Evolutionary conservation across 805 yeast species (phyloP).

Genomic region (Wickerhamiella slavikovae): DNA sequence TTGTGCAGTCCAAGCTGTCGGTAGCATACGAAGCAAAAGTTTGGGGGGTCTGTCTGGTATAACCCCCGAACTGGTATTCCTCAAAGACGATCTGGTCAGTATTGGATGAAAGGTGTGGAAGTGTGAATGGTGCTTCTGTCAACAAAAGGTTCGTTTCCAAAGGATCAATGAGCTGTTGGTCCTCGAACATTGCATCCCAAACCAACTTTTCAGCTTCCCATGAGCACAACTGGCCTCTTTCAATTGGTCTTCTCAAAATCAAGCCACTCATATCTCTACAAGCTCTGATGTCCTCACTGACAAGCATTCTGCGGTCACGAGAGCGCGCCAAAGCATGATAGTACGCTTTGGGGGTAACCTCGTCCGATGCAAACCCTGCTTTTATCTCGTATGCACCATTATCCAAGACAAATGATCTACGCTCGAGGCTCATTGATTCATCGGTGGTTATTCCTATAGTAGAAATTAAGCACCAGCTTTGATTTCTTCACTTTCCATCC

Average conservation of each 20-base stretch:
- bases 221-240: slow-evolving; percentile 68
- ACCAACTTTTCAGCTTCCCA: slow-evolving; percentile 81
- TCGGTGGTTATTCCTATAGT: too few relatives aligned
- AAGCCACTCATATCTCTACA: slow-evolving; percentile 61
- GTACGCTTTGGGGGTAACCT: slow-evolving; percentile 26
- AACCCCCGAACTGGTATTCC: slow-evolving; percentile 62
- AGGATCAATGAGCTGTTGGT: slow-evolving; percentile 19
- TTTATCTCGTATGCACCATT: slow-evolving; percentile 80
- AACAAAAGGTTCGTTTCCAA: slow-evolving; percentile 39
- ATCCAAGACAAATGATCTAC: slow-evolving; percentile 45
- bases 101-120: slow-evolving; percentile 63
- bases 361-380: slow-evolving; percentile 32
- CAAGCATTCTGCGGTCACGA: slow-evolving; percentile 47
- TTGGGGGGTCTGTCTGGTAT: slow-evolving; percentile 39
- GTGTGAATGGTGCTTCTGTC: slow-evolving; percentile 63
- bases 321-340: slow-evolving; percentile 58
- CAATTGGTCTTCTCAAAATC: slow-evolving; percentile 60
- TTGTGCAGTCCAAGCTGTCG: too few relatives aligned
- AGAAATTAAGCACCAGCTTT: too few relatives aligned
- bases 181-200: slow-evolving; percentile 65
- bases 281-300: slow-evolving; percentile 47
- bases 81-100: slow-evolving; percentile 88
- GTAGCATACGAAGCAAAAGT: slow-evolving; percentile 12
- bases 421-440: slow-evolving; percentile 1
- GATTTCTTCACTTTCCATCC: too few relatives aligned